A percentile compares a stretch with the other conserved stretches of the same genome.
Evolutionary conservation across 1,284 basidiomycete genomes (phyloP).

Genomic region (Volvariella volvacea): DNA sequence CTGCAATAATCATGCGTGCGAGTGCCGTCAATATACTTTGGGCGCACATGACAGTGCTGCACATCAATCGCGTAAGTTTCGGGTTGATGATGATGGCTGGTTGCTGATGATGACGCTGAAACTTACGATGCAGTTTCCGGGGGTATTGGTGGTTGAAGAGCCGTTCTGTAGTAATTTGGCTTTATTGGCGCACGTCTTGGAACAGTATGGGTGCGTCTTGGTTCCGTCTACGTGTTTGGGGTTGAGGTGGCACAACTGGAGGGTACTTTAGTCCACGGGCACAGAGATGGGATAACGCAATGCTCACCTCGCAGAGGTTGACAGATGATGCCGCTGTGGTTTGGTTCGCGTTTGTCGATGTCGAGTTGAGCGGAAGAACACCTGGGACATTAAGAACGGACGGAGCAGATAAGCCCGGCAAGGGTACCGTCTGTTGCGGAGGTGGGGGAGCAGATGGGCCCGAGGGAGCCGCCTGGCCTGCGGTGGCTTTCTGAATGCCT

Average conservation of each 20-base stretch:
- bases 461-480: conserved; percentile 7
- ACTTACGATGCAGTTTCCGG: conserved; percentile 33
- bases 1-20: conserved; percentile 49
- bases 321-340: conserved; percentile 17
- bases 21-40: conserved; percentile 46
- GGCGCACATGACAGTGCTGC: conserved; percentile 43
- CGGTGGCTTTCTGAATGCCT: conserved; percentile 26
- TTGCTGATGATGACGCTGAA: background rate
- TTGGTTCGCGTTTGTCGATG: conserved; percentile 9
- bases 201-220: conserved; percentile 37
- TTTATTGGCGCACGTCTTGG: conserved; percentile 38
- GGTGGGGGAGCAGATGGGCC: conserved; percentile 9
- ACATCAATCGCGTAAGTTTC: conserved; percentile 1
- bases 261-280: background rate
- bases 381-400: conserved; percentile 19
- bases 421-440: conserved; percentile 18
- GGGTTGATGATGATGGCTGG: conserved; percentile 2
- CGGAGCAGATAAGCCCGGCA: conserved; percentile 19
- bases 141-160: conserved; percentile 5
- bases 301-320: conserved; percentile 32
- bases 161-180: conserved; percentile 19
- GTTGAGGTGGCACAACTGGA: conserved; percentile 39
- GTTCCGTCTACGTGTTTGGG: conserved; percentile 42
- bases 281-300: background rate
- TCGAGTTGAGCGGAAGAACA: conserved; percentile 10